These are phyloP conservation scores for Yamadazyma sp. DNA, from an alignment of 1,139 yeast genomes.

Conservation along the genomic window DNA sequence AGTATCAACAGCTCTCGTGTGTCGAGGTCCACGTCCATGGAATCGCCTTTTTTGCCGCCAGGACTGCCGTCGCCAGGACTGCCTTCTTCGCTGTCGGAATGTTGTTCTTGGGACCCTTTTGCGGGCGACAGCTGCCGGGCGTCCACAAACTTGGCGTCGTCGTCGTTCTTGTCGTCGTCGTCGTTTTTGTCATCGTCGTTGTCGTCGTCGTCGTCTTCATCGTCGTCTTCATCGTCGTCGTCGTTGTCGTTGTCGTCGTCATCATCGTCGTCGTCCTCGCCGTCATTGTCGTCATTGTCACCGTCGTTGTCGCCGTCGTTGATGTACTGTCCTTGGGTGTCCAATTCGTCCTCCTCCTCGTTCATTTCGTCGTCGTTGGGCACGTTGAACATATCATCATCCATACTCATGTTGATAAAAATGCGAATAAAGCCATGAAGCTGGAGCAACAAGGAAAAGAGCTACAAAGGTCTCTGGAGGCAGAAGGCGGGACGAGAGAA, in stretches of 20 bases:
- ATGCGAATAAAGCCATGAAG: too few species aligned
- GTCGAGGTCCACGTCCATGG: slow-evolving; percentile 12
- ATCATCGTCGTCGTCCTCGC: slow-evolving; percentile 15
- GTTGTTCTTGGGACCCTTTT: neutral
- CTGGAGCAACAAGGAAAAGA: too few species aligned
- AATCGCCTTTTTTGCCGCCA: slow-evolving; percentile 7
- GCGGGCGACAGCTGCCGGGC: slow-evolving; percentile 17
- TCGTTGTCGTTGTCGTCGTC: slow-evolving; percentile 17
- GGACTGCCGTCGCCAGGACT: neutral
- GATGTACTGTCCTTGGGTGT: slow-evolving; percentile 11
- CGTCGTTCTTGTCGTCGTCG: slow-evolving; percentile 19
- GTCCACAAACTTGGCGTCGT: slow-evolving; percentile 20
- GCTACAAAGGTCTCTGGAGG: too few species aligned
- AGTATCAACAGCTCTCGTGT: slow-evolving; percentile 37
- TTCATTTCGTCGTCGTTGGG: slow-evolving; percentile 25
- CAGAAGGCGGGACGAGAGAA: too few species aligned
- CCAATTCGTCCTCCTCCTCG: slow-evolving; percentile 22
- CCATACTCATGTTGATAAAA: slow-evolving; percentile 14
- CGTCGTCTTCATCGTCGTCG: slow-evolving; percentile 19
- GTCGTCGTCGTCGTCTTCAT: slow-evolving; percentile 19
- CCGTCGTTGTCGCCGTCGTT: slow-evolving; percentile 22
- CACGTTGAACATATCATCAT: slow-evolving; percentile 21
- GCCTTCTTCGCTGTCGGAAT: neutral
- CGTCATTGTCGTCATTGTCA: slow-evolving; percentile 24
- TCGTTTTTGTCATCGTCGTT: slow-evolving; percentile 21